Conservation (phyloP, 1,284 basidiomycete genomes). For the Tilletiopsis washingtonensis region DNA sequence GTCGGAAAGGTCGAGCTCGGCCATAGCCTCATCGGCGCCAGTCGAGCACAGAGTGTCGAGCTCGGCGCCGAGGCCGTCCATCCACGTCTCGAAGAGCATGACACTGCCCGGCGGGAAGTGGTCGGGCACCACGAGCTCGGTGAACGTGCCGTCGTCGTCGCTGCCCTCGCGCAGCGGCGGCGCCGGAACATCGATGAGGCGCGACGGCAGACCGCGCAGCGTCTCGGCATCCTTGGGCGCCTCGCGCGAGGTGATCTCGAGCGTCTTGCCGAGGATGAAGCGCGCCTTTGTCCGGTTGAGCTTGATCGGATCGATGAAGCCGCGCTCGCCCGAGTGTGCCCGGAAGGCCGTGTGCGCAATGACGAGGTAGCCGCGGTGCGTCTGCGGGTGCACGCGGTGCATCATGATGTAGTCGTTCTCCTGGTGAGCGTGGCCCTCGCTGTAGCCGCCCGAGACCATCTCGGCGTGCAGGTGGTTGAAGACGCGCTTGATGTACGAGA, state of each 20-base stretch:
- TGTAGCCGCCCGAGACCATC: slow-evolving; percentile 34
- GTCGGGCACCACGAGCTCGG: slow-evolving; percentile 35
- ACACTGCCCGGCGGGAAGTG: slow-evolving; percentile 38
- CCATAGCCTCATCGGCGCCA: slow-evolving; percentile 32
- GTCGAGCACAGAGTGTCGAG: slow-evolving; percentile 24
- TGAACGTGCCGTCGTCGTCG: slow-evolving; percentile 14
- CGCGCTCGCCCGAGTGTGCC: slow-evolving; percentile 18
- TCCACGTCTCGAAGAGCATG: slow-evolving; percentile 36
- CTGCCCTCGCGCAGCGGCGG: slow-evolving; percentile 17
- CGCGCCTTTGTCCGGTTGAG: slow-evolving; percentile 26
- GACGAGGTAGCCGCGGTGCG: slow-evolving; percentile 33
- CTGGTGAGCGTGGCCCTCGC: slow-evolving; percentile 38
- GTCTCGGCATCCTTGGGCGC: slow-evolving; percentile 13
- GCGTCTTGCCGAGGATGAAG: slow-evolving; percentile 34
- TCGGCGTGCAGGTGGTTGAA: slow-evolving; percentile 40
- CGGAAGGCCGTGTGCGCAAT: slow-evolving; percentile 38
- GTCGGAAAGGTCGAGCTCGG: slow-evolving; percentile 28
- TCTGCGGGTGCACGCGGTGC: slow-evolving; percentile 39
- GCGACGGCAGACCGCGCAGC: slow-evolving; percentile 26
- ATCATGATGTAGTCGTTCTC: slow-evolving; percentile 36
- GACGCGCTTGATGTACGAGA: slow-evolving; percentile 28
- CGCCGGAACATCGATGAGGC: slow-evolving; percentile 27
- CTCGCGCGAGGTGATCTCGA: slow-evolving; percentile 19
- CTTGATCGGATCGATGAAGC: slow-evolving; percentile 26
- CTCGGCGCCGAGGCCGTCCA: slow-evolving; percentile 26